Evolutionary conservation across 2,329 filamentous ascomycete species (phyloP).

Genomic region (Ceratocystis albifundus): DNA sequence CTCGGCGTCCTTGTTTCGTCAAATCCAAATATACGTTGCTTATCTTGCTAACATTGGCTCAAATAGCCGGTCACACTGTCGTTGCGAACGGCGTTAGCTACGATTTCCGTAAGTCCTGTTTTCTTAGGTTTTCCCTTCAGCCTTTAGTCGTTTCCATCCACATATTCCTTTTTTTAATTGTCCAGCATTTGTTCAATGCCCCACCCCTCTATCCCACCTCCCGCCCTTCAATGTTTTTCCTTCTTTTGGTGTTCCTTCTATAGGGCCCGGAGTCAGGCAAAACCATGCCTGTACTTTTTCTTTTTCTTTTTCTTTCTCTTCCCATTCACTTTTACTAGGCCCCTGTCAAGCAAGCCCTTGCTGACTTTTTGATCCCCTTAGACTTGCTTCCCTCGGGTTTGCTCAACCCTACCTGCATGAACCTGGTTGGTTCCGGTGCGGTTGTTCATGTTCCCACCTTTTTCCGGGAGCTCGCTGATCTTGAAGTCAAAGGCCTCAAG

Average conservation of each 20-base stretch:
- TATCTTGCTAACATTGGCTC: constrained; percentile 22
- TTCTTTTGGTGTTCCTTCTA: neutral
- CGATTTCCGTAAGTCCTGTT: constrained; percentile 28
- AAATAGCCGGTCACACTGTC: constrained; percentile 22
- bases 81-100: constrained; percentile 24
- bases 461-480: constrained; percentile 31
- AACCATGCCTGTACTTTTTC: neutral
- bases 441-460: constrained; percentile 48
- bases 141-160: constrained; percentile 25
- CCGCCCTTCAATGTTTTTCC: neutral
- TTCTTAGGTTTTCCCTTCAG: constrained; percentile 48
- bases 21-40: neutral
- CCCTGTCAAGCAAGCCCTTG: neutral
- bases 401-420: constrained; percentile 57
- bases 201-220: neutral
- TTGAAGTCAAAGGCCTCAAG: constrained; percentile 33
- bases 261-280: too few relatives aligned
- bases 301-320: neutral
- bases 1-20: neutral
- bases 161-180: neutral
- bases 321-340: neutral
- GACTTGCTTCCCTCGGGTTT: constrained; percentile 45
- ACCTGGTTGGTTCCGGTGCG: constrained; percentile 60
- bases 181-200: neutral
- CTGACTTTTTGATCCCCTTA: neutral